These are phyloP conservation scores for Solanum pinnatisectum DNA, from an alignment of 257 asterid species.

Conservation along the genomic window DNA sequence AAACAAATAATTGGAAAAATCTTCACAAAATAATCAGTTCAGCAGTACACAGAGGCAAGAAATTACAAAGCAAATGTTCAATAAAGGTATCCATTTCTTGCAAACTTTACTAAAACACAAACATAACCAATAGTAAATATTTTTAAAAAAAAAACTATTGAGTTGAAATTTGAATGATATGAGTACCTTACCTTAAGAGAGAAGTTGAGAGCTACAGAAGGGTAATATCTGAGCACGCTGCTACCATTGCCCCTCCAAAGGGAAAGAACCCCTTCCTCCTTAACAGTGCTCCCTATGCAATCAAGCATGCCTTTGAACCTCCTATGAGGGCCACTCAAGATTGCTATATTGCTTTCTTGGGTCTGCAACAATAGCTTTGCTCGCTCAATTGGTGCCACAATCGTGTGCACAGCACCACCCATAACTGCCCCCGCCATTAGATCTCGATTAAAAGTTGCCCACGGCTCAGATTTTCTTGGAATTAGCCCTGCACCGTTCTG, in stretches of 20 bases:
- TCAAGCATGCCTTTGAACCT: constrained; percentile 93
- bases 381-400: constrained; percentile 94
- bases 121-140: neutral
- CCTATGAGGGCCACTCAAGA: constrained; percentile 57
- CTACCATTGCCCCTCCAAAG: constrained; percentile 99
- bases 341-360: constrained; percentile 90
- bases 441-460: constrained; percentile 66
- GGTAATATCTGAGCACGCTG: constrained; percentile 90
- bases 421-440: constrained; percentile 83
- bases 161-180: neutral
- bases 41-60: neutral
- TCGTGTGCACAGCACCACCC: constrained; percentile 98
- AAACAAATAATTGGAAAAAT: neutral
- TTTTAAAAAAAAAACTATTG: neutral
- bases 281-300: constrained; percentile 65
- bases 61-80: neutral
- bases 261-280: constrained; percentile 82
- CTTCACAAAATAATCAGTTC: neutral
- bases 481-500: constrained; percentile 8
- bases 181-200: constrained; percentile 74
- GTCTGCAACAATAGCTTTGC: constrained; percentile 92
- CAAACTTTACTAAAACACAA: neutral
- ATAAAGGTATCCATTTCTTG: neutral
- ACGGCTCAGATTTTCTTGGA: constrained; percentile 21
- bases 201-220: constrained; percentile 94